phyloP scores from a whole-genome alignment of 768 basidiomycete species.

The Leccinum variicolor region DNA sequence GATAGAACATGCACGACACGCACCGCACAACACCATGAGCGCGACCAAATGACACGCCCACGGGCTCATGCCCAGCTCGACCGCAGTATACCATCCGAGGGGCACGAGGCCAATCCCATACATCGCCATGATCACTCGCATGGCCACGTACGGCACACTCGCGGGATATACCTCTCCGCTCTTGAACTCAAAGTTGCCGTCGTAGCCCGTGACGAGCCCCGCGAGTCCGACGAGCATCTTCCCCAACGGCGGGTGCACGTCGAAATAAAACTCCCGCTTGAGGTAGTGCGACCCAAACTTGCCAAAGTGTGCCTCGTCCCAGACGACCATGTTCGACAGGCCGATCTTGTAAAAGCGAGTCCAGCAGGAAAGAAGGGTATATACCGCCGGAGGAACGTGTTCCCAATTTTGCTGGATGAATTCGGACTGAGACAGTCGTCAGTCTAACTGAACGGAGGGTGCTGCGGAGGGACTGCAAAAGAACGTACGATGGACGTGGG shows the following conservation, averaged over 20 bases:
- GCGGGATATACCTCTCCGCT: conserved; percentile 84
- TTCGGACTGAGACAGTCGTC: conserved; percentile 48
- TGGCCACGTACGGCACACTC: conserved; percentile 85
- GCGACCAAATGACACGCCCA: conserved; percentile 91
- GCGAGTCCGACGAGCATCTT: conserved; percentile 98
- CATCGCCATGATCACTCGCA: conserved; percentile 91
- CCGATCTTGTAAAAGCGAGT: conserved; percentile 95
- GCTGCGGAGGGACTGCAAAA: conserved; percentile 6
- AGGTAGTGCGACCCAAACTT: conserved; percentile 99
- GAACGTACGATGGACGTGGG: conserved; percentile 57
- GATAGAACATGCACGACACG: conserved; percentile 24
- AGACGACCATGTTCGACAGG: conserved; percentile 79
- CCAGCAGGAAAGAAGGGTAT: conserved; percentile 93
- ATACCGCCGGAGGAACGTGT: conserved; percentile 73
- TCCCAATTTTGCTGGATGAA: conserved; percentile 79
- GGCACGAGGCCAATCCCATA: conserved; percentile 97
- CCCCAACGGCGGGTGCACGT: conserved; percentile 96
- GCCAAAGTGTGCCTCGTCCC: conserved; percentile 99
- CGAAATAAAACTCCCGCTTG: conserved; percentile 99
- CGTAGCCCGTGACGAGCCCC: conserved; percentile 86
- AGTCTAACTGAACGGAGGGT: not conserved
- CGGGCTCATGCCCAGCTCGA: conserved; percentile 88
- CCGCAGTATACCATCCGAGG: conserved; percentile 93
- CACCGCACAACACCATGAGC: conserved; percentile 90
- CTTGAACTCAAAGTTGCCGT: conserved; percentile 92